Percentiles rank a stretch among this genome's conserved stretches.
Evolutionary conservation across 73 alveolate species (phyloP).

Genomic region (Tetrahymena borealis): DNA sequence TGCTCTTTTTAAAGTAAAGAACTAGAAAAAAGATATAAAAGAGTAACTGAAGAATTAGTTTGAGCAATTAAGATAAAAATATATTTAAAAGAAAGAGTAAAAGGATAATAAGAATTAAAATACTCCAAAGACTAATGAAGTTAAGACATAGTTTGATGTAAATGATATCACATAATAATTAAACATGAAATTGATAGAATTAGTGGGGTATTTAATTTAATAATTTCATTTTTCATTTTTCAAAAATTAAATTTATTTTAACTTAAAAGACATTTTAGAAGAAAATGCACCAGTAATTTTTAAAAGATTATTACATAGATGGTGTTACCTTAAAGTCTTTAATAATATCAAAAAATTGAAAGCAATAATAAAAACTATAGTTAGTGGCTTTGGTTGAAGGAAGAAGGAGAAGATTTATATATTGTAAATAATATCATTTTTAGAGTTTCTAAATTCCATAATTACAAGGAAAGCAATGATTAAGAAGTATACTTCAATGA

Average conservation of each 20-base stretch:
- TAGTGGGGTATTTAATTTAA: background rate
- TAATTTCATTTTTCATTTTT: background rate
- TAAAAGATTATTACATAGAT: background rate
- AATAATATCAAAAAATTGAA: background rate
- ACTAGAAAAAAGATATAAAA: background rate
- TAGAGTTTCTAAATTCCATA: background rate
- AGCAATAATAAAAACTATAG: background rate
- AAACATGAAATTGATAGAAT: background rate
- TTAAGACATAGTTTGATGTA: background rate
- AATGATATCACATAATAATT: background rate
- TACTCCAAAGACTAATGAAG: background rate
- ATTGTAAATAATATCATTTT: background rate
- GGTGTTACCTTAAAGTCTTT: background rate
- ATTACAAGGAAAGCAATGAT: background rate
- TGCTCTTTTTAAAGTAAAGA: background rate
- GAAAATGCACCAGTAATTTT: background rate
- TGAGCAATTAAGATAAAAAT: background rate
- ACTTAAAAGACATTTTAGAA: background rate
- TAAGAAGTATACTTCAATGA: background rate
- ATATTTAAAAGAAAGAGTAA: background rate
- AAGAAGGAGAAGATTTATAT: background rate
- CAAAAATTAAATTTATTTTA: background rate
- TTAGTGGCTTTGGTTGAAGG: background rate
- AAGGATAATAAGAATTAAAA: background rate
- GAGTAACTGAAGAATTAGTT: background rate